Conservation (phyloP, 2,329 filamentous ascomycete species). For the Alternaria metachromatica region DNA sequence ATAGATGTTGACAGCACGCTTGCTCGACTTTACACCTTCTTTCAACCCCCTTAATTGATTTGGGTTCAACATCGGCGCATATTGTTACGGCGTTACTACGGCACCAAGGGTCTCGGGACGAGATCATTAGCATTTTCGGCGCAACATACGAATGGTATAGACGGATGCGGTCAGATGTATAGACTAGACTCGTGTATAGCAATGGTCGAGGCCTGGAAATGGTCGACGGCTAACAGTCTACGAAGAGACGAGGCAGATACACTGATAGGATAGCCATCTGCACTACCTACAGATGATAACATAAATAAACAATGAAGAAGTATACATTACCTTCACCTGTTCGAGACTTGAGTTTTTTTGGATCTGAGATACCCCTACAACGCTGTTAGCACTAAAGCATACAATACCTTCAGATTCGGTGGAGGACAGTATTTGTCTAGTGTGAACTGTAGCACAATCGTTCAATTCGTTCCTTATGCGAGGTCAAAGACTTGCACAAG, state of each 20-base stretch:
- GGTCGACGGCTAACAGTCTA: background rate
- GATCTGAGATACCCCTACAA: no score
- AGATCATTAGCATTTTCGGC: conserved; percentile 6
- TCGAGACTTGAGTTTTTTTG: no score
- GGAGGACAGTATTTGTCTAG: background rate
- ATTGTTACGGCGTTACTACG: conserved; percentile 3
- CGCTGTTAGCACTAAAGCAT: no score
- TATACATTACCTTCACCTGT: background rate
- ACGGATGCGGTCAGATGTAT: background rate
- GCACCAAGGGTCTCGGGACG: background rate
- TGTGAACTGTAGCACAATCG: no score
- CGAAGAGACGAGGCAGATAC: background rate
- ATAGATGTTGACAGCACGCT: background rate
- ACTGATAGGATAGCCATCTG: background rate
- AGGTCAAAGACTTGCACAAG: background rate
- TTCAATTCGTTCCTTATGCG: background rate
- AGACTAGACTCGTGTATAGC: background rate
- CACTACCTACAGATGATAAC: background rate
- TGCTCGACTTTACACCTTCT: background rate
- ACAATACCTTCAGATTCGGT: background rate
- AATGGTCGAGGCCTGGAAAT: background rate
- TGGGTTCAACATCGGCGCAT: conserved; percentile 9
- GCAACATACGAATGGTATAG: background rate
- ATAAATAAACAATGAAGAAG: background rate
- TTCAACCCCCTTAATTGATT: conserved; percentile 2